Base-by-base conservation (phyloP, 768 basidiomycete species). In the Russula foetens region DNA sequence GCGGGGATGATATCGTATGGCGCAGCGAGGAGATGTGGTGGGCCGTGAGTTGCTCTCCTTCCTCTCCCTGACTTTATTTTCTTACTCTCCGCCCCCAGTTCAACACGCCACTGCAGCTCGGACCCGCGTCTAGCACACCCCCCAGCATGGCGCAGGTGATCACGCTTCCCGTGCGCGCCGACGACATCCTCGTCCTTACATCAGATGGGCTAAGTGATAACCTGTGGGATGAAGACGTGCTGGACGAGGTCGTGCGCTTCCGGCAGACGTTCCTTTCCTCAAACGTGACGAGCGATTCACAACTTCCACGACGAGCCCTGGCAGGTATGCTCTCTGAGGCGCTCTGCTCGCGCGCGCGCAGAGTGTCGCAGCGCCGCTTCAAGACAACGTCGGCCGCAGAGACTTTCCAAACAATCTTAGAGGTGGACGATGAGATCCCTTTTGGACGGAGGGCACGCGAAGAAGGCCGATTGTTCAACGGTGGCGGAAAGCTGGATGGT, bases 1-100 rank as follows among this genome's bases (percentile, higher is more conserved):
- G 94, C 2, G 85, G 81, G 7, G 82, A 88, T 47, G 77, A 83
- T 56, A 84, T 97, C 46, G 82, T 84, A 1, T 97, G 92, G 85
- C 79, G 93, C 33, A 89, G 85, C 51, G 83, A 90, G 45, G 95
- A 97, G 72, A 95, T 96, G 90, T 94, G 93, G 84, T 93, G 92
- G 81, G 81, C 79, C 15, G 84, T 84, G 68, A 70, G 83, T 77
- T 31, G 23, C 44, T 24, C 23, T 3, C 24, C n/a, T 21, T 19
- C 38, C 54, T 41, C 39, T 54, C 47, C 24, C n/a, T 11, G 19
- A 43, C 14, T 17, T 51, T 45, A 23, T 45, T 58, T 54, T 65
- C 56, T 24, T 23, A 52, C 28, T 19, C 26, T 53, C 7, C 41
- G 23, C 45, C 26, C 51, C 26, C 58, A 76, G 76, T 85, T 85